Base-by-base conservation (phyloP, 345 rosid genomes). In the Mangifera indica region DNA sequence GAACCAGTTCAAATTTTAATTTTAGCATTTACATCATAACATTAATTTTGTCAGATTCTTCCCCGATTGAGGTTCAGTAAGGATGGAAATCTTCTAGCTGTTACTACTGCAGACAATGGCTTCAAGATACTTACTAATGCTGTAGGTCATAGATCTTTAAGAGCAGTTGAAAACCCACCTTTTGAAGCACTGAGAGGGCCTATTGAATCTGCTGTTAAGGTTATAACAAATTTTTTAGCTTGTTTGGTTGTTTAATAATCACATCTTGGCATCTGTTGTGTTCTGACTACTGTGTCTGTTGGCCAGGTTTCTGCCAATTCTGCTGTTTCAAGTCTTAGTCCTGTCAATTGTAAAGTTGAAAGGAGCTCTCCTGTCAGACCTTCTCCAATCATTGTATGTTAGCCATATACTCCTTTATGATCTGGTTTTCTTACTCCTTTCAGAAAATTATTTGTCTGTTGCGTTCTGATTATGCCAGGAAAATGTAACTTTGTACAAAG, bases 11-110 rank as follows among this genome's bases (percentile, higher is more conserved):
- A 70, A 53, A n/a, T 72, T 65, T 18, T 52, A 37, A 63, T 48
- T 44, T 63, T n/a, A 20, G 32, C 7, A 29, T 20, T 69, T 67
- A 73, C n/a, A 11, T 44, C 32, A 60, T 63, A 37, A 45, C 63
- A 26, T 66, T 54, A 69, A 62, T 65, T 80, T 68, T 67, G 64
- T 48, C 87, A 93, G 98, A 79, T 77, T 78, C 78, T 82, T 78
- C 97, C 98, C 54, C 84, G 87, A 66, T 76, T 93, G 86, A 88
- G 87, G 76, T 91, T 93, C 81, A 93, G 85, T 71, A 91, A 83
- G 84, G 96, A 93, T 67, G 98, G 97, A 66, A 88, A 83, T 82
- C 90, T 93, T 76, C 93, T 93, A 29, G 97, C 94, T 56, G 98
- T 91, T 73, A 84, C 87, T 42, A 93, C 93, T 2, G 92, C 88